A percentile compares a stretch with the other conserved stretches of the same genome.
These are phyloP conservation scores for Sporothrix euskadiensis DNA, from an alignment of 2,329 filamentous ascomycete species.

Conservation along the genomic window DNA sequence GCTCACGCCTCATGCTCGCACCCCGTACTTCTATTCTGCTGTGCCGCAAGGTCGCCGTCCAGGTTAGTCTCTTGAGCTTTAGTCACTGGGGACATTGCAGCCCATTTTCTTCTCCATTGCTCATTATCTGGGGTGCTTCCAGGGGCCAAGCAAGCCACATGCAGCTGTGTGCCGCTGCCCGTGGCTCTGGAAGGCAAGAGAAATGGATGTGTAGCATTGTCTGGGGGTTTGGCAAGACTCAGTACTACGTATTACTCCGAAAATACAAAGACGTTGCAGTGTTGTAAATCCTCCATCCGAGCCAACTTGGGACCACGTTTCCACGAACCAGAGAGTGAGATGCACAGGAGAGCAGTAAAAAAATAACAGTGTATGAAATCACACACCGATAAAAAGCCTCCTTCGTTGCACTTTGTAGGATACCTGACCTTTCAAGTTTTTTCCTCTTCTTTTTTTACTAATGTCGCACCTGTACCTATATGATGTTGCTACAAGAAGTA, in stretches of 20 bases:
- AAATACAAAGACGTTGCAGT: not conserved
- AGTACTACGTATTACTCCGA: too few relatives aligned
- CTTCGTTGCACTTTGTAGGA: not conserved
- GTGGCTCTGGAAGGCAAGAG: not conserved
- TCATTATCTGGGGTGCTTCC: not conserved
- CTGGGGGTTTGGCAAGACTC: not conserved
- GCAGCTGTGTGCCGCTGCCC: not conserved
- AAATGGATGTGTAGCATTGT: constrained; percentile 8
- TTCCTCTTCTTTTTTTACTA: not conserved
- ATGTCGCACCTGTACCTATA: too few relatives aligned
- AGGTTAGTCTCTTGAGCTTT: constrained; percentile 3
- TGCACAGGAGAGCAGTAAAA: not conserved
- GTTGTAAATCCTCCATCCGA: not conserved
- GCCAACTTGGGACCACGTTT: not conserved
- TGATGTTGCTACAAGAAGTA: not conserved
- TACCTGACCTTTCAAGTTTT: not conserved
- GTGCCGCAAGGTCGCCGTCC: not conserved
- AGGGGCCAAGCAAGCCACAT: not conserved
- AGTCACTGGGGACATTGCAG: not conserved
- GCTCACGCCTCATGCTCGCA: not conserved
- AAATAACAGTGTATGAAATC: not conserved
- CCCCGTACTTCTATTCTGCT: not conserved
- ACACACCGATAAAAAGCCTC: not conserved
- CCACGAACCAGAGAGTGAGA: not conserved
- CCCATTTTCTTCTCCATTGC: not conserved